Evolutionary conservation across 768 basidiomycete species (phyloP).

Genomic region (Crepidotus variabilis): DNA sequence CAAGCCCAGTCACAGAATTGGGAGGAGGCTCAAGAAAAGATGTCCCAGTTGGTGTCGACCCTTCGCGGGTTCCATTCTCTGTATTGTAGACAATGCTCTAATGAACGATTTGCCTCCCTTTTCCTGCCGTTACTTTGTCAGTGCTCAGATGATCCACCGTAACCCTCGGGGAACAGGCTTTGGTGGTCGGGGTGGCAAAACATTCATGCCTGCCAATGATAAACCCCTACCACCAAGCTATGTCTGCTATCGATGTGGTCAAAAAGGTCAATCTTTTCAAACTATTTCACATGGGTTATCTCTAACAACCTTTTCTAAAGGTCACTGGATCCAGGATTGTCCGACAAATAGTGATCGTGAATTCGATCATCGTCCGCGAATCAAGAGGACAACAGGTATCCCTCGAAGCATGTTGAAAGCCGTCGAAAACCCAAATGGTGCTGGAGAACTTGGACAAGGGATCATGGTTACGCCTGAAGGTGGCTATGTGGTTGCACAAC

Average conservation of each 20-base stretch:
- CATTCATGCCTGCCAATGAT: constrained; percentile 55
- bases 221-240: constrained; percentile 90
- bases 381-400: constrained; percentile 98
- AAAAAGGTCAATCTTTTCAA: constrained; percentile 74
- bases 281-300: not conserved
- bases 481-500: constrained; percentile 95
- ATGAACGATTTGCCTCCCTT: constrained; percentile 51
- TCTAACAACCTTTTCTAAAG: constrained; percentile 35
- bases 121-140: constrained; percentile 30
- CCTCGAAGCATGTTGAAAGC: constrained; percentile 96
- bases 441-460: constrained; percentile 69
- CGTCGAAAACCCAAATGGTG: constrained; percentile 77
- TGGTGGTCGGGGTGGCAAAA: constrained; percentile 55
- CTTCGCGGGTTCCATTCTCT: constrained; percentile 45
- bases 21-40: constrained; percentile 99
- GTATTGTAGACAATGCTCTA: constrained; percentile 70
- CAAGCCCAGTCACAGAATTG: constrained; percentile 91
- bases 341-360: constrained; percentile 96
- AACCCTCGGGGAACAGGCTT: constrained; percentile 66
- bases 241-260: constrained; percentile 97
- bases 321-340: constrained; percentile 99
- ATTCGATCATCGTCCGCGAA: constrained; percentile 89
- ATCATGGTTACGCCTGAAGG: constrained; percentile 99
- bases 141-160: constrained; percentile 66
- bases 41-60: constrained; percentile 94